Base-by-base conservation (phyloP, 2,329 filamentous ascomycete genomes). In the Ceratocystis cacaofunesta region DNA sequence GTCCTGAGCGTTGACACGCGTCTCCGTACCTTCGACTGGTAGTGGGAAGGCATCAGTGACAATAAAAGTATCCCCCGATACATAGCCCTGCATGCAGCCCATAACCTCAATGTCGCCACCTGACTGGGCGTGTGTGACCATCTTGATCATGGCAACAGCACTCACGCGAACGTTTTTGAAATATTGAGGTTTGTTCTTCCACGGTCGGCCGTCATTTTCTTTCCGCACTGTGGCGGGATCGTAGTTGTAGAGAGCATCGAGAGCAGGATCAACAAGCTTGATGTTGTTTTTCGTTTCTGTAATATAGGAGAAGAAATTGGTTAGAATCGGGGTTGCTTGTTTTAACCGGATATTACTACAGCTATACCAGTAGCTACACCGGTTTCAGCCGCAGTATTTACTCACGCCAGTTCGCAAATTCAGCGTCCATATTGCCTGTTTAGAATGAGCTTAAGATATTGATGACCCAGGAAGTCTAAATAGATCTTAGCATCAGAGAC, bases 41-140 rank as follows among this genome's bases (percentile, higher is more conserved):
- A 99, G 79, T 22, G 92, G 85, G 76, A 97, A 94, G 30, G 92
- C 90, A 73, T 99, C 94, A 1, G 92, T 97, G 64, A 99, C 88
- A 70, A 99, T 85, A 72, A 99, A 89, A 1, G 89, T 83, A 71
- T 95, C 87, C 52, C 86, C 85, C 69, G 90, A 84, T 62, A 96
- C 87, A 75, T 95, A 96, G 68, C 94, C 94, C 73, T 95, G 89
- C 94, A 99, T 99, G 71, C 99, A 76, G 66, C 94, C 94, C 94
- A 99, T 99, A 71, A 99, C 84, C 78, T 99, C 94, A 69, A 97
- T 82, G 32, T 84, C 85, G 66, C 94, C 92, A 69, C 94, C 94
- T 0, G 90, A 92, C n/a, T 94, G 89, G 8, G 94, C 94, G 75
- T 99, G 94, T 89, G 96, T 97, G 69, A 95, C 90, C 94, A 99